phyloP scores from a whole-genome alignment of 768 basidiomycete genomes.

The Strobilomyces confusus region DNA sequence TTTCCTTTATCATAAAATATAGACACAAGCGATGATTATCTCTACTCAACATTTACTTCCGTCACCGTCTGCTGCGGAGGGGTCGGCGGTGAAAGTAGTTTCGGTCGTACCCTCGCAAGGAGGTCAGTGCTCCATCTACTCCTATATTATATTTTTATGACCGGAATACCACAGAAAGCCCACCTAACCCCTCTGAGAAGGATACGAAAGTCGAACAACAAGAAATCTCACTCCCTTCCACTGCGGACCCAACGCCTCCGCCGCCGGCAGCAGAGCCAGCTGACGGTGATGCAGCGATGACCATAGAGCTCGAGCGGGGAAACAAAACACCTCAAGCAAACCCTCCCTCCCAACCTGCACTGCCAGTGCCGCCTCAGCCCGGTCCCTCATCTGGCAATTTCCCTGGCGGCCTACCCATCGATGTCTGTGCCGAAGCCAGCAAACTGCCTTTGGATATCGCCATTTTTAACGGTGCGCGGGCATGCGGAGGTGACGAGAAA shows the following conservation, averaged over 20 bases:
- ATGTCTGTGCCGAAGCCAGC: conserved; percentile 80
- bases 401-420: conserved; percentile 53
- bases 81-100: conserved; percentile 20
- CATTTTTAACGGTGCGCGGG: conserved; percentile 87
- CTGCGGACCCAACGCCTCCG: conserved; percentile 32
- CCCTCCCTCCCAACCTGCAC: conserved; percentile 23
- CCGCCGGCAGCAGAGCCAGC: conserved; percentile 18
- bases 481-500: conserved; percentile 84
- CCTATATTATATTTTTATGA: not conserved
- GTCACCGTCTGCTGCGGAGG: conserved; percentile 30
- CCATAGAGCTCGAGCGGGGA: conserved; percentile 47
- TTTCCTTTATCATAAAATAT: conserved; percentile 3
- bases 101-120: conserved; percentile 23
- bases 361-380: conserved; percentile 12
- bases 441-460: conserved; percentile 91
- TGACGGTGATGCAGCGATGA: conserved; percentile 35
- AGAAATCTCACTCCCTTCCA: conserved; percentile 31
- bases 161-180: conserved; percentile 15
- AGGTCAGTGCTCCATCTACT: conserved; percentile 15
- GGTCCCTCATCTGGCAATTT: conserved; percentile 31
- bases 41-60: conserved; percentile 78
- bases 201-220: conserved; percentile 32
- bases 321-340: conserved; percentile 29
- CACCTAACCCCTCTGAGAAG: conserved; percentile 21
- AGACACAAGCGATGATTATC: conserved; percentile 91